phyloP scores from a whole-genome alignment of 1,284 basidiomycete genomes.

The Rhodotorula sp. region DNA sequence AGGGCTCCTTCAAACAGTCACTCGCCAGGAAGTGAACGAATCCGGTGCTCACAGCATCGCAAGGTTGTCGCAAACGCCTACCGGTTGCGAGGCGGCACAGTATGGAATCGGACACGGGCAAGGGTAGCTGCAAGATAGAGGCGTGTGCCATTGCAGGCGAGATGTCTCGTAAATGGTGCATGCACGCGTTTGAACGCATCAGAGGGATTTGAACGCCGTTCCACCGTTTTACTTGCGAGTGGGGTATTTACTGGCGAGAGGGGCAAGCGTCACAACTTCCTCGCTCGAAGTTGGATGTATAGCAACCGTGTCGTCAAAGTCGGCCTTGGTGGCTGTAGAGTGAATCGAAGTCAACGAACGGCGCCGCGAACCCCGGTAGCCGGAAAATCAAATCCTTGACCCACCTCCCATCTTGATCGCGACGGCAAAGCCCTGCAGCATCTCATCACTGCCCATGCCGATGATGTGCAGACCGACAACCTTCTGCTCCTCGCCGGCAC shows the following conservation, averaged over 20 bases:
- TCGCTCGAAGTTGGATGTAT: slow-evolving; percentile 65
- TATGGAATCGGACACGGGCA: too few species aligned
- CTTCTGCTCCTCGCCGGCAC: slow-evolving; percentile 80
- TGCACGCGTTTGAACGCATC: too few species aligned
- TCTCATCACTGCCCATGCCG: slow-evolving; percentile 84
- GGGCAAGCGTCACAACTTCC: slow-evolving; percentile 37
- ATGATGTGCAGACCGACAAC: slow-evolving; percentile 94
- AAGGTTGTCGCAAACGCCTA: too few species aligned
- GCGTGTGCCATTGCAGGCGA: too few species aligned
- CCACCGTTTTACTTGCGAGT: background rate
- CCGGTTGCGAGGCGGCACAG: too few species aligned
- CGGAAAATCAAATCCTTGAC: slow-evolving; percentile 42
- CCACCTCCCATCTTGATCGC: slow-evolving; percentile 91
- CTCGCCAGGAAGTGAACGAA: too few species aligned
- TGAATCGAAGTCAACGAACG: rapidly evolving
- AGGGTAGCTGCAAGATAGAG: too few species aligned
- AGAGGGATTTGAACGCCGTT: too few species aligned
- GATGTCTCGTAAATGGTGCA: too few species aligned
- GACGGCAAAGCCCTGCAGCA: slow-evolving; percentile 89
- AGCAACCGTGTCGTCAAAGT: slow-evolving; percentile 65
- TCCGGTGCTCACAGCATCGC: too few species aligned
- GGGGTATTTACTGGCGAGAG: background rate
- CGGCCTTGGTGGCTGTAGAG: slow-evolving; percentile 63
- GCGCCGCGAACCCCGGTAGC: too few species aligned
- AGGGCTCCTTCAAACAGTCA: too few species aligned